Conservation (phyloP, 768 basidiomycete genomes). For the Mycena albidolilacea region DNA sequence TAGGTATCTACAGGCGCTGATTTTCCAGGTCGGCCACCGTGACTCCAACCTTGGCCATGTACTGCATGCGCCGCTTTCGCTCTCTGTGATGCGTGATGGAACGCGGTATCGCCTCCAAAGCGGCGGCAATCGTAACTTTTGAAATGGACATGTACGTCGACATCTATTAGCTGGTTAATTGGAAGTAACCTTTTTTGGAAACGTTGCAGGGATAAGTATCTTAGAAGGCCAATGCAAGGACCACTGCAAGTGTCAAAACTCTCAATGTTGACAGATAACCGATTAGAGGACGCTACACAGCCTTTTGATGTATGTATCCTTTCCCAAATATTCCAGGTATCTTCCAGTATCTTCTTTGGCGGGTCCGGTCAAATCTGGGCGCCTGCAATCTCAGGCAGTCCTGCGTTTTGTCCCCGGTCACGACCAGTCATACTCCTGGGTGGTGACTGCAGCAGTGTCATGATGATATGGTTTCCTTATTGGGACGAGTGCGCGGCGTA, state of each 20-base stretch:
- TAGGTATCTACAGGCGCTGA: too few relatives aligned
- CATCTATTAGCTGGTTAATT: too few relatives aligned
- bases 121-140: too few relatives aligned
- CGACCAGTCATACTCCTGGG: slow-evolving; percentile 26
- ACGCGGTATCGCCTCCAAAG: too few relatives aligned
- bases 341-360: slow-evolving; percentile 6
- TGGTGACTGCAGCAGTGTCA: slow-evolving; percentile 29
- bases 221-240: neutral
- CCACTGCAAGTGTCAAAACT: neutral
- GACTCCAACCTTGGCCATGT: too few relatives aligned
- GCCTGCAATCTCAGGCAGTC: neutral
- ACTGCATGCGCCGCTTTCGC: too few relatives aligned
- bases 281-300: slow-evolving; percentile 1
- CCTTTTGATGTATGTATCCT: neutral
- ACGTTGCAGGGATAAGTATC: neutral
- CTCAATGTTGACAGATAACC: neutral
- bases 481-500: slow-evolving; percentile 13
- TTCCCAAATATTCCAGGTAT: neutral
- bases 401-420: slow-evolving; percentile 24
- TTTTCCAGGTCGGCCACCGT: too few relatives aligned
- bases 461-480: slow-evolving; percentile 30
- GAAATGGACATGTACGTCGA: too few relatives aligned
- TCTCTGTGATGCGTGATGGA: too few relatives aligned
- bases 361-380: slow-evolving; percentile 1
- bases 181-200: too few relatives aligned